phyloP scores from a whole-genome alignment of 148 eudicot genomes.

The Hydrangea macrophylla region DNA sequence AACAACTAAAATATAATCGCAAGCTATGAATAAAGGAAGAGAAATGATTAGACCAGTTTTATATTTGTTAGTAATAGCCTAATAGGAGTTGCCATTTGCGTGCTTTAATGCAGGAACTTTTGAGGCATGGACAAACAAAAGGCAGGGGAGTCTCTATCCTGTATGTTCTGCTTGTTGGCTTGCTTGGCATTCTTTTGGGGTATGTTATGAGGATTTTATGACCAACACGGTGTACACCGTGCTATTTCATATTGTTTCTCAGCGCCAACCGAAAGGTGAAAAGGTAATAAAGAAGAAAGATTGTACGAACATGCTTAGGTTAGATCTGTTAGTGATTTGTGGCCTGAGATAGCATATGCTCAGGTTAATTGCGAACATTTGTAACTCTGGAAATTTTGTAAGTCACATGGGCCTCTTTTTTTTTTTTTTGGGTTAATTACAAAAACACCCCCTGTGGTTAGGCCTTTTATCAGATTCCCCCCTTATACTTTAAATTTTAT shows the following conservation, averaged over 20 bases:
- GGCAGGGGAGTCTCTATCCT: slow-evolving; percentile 44
- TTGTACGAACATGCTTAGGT: no score
- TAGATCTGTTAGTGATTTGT: not conserved
- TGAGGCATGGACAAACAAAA: slow-evolving; percentile 42
- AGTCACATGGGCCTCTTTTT: no score
- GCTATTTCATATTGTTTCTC: not conserved
- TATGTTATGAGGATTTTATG: slow-evolving; percentile 39
- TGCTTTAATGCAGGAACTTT: slow-evolving; percentile 54
- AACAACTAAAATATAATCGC: no score
- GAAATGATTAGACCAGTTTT: no score
- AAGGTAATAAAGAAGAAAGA: no score
- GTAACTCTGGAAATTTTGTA: not conserved
- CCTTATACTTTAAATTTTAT: no score
- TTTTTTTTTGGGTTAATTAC: no score
- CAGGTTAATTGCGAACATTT: not conserved
- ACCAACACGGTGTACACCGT: not conserved
- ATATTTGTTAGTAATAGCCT: no score
- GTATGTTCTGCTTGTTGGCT: slow-evolving; percentile 47
- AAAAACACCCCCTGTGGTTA: no score
- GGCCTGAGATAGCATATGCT: not conserved
- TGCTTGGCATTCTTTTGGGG: slow-evolving; percentile 54
- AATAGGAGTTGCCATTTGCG: no score
- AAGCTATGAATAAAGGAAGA: no score
- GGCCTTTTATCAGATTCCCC: no score
- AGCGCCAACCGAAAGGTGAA: not conserved